Conservation (phyloP, 2,329 filamentous ascomycete species). For the Decorospora gaudefroyi region DNA sequence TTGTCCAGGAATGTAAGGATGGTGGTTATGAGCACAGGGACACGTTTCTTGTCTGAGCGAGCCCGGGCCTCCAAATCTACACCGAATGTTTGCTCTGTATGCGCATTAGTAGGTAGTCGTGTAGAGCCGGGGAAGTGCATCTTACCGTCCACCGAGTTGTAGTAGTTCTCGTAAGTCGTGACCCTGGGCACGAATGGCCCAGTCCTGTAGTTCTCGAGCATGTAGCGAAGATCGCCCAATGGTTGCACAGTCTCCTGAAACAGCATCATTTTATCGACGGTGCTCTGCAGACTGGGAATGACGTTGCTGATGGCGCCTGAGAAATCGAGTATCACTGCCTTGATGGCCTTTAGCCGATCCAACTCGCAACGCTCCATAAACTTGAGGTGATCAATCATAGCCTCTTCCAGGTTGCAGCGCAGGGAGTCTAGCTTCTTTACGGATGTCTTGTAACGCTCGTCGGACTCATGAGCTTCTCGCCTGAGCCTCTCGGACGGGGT, state of each 20-base stretch:
- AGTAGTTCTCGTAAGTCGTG: slow-evolving; percentile 96
- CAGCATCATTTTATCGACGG: slow-evolving; percentile 97
- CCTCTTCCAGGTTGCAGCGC: slow-evolving; percentile 92
- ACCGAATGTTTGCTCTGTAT: slow-evolving; percentile 86
- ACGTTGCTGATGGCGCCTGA: slow-evolving; percentile 97
- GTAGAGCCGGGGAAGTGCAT: neutral
- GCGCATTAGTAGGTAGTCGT: slow-evolving; percentile 20
- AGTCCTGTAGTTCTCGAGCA: slow-evolving; percentile 95
- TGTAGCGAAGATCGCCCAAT: slow-evolving; percentile 82
- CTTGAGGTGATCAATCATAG: slow-evolving; percentile 87
- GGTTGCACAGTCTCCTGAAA: slow-evolving; percentile 99
- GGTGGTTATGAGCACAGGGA: slow-evolving; percentile 88
- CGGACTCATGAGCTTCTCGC: slow-evolving; percentile 84
- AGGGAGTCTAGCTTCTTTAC: slow-evolving; percentile 87
- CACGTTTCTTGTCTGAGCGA: slow-evolving; percentile 90
- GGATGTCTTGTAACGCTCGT: slow-evolving; percentile 88
- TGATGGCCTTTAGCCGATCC: slow-evolving; percentile 95
- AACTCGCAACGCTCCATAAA: slow-evolving; percentile 98
- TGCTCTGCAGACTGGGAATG: slow-evolving; percentile 92
- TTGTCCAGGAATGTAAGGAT: slow-evolving; percentile 94
- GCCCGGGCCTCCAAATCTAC: slow-evolving; percentile 96
- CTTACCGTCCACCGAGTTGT: slow-evolving; percentile 85
- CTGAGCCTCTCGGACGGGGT: slow-evolving; percentile 84
- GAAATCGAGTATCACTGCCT: slow-evolving; percentile 96
- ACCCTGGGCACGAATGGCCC: slow-evolving; percentile 90